Percentiles rank a stretch among this genome's conserved stretches.
These are phyloP conservation scores for Clavariopsis aquatica DNA, from an alignment of 495 filamentous ascomycete genomes.

Conservation along the genomic window DNA sequence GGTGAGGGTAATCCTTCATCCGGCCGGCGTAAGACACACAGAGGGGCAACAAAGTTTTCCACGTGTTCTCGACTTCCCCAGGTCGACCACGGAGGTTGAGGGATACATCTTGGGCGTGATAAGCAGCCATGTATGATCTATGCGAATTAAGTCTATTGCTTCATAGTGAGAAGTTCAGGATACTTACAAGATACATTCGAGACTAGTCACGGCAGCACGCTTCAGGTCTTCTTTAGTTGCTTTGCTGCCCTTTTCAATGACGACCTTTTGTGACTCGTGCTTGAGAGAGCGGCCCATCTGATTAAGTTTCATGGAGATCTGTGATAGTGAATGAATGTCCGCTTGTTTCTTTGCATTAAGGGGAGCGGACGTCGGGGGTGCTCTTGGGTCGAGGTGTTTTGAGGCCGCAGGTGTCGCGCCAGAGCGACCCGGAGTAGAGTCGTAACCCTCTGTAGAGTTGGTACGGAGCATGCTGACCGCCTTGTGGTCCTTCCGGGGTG, in stretches of 20 bases:
- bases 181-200: slow-evolving; percentile 37
- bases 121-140: slow-evolving; percentile 33
- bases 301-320: slow-evolving; percentile 24
- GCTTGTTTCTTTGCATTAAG: slow-evolving; percentile 17
- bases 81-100: slow-evolving; percentile 13
- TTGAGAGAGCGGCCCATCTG: slow-evolving; percentile 32
- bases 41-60: slow-evolving; percentile 35
- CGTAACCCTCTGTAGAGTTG: slow-evolving; percentile 25
- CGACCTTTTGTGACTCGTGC: slow-evolving; percentile 27
- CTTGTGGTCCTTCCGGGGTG: slow-evolving; percentile 34
- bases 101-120: slow-evolving; percentile 19
- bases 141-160: slow-evolving; percentile 3
- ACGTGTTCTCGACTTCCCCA: slow-evolving; percentile 26
- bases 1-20: slow-evolving; percentile 22
- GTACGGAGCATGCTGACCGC: slow-evolving; percentile 32
- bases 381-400: slow-evolving; percentile 20
- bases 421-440: slow-evolving; percentile 30
- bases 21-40: slow-evolving; percentile 16
- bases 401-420: slow-evolving; percentile 26
- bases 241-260: slow-evolving; percentile 14
- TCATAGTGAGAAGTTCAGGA: neutral
- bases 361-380: slow-evolving; percentile 31
- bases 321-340: slow-evolving; percentile 18
- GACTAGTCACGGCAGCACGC: slow-evolving; percentile 27
- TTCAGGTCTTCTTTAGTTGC: slow-evolving; percentile 20